These are phyloP conservation scores for Trametes pubescens DNA, from an alignment of 1,284 basidiomycete species.

Conservation along the genomic window DNA sequence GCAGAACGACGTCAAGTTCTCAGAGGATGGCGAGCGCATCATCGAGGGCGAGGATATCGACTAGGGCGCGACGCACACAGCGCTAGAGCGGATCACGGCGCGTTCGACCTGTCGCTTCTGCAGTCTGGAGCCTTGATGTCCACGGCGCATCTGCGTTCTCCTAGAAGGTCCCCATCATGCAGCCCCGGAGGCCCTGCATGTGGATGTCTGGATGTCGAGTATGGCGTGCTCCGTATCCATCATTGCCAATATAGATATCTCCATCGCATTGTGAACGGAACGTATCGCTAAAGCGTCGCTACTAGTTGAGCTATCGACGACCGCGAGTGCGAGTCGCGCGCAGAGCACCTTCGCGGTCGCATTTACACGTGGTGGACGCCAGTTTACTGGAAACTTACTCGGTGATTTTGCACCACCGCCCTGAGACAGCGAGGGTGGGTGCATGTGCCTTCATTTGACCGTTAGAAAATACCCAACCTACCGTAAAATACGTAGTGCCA, in stretches of 20 bases:
- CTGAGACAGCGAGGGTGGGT: too few species aligned
- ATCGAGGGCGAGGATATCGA: conserved; percentile 70
- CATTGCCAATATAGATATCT: background rate
- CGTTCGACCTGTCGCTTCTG: background rate
- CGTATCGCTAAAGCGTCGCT: background rate
- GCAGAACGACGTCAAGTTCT: conserved; percentile 83
- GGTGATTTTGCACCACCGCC: too few species aligned
- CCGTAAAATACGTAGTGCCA: too few species aligned
- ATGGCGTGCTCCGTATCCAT: conserved; percentile 20
- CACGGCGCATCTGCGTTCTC: background rate
- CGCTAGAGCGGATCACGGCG: background rate
- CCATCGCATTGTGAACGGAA: background rate
- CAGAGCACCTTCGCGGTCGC: too few species aligned
- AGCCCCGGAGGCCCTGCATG: conserved; percentile 4
- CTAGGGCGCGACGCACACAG: conserved; percentile 21
- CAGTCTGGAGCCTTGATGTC: background rate
- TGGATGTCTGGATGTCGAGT: background rate
- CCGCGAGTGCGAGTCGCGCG: too few species aligned
- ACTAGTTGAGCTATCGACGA: background rate
- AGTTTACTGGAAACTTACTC: too few species aligned
- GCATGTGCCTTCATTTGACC: too few species aligned
- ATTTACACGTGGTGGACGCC: too few species aligned
- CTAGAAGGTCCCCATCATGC: background rate
- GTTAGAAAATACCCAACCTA: too few species aligned
- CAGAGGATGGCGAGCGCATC: conserved; percentile 77